Conservation (phyloP, 1,284 basidiomycete species). For the Clitocybe nebularis region DNA sequence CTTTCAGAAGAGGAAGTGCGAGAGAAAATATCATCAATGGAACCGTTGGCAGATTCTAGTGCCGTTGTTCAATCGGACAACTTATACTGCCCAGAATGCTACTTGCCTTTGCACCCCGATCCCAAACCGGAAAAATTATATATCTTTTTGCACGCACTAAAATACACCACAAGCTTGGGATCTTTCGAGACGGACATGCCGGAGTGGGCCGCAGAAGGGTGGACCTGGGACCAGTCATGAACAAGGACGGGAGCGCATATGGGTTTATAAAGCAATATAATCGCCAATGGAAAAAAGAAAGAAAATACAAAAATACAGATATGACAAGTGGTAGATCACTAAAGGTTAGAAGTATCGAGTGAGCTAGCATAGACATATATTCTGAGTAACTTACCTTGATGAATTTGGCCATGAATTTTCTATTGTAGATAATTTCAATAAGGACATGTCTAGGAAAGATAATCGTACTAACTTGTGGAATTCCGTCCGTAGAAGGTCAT, state of each 20-base stretch:
- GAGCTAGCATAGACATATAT: not conserved
- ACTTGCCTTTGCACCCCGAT: constrained; percentile 86
- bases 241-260: no score
- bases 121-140: constrained; percentile 87
- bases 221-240: constrained; percentile 49
- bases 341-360: not conserved
- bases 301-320: not conserved
- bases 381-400: constrained; percentile 51
- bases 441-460: constrained; percentile 3
- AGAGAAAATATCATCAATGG: constrained; percentile 33
- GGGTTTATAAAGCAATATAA: no score
- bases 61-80: constrained; percentile 30
- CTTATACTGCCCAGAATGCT: constrained; percentile 82
- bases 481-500: constrained; percentile 88
- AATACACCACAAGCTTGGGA: constrained; percentile 76
- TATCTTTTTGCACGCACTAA: constrained; percentile 89
- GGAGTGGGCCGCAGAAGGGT: constrained; percentile 65
- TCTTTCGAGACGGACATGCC: constrained; percentile 74
- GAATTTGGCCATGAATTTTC: constrained; percentile 78
- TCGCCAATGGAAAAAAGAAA: no score
- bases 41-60: constrained; percentile 27
- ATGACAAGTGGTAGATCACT: not conserved
- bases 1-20: constrained; percentile 43
- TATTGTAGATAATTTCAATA: constrained; percentile 23
- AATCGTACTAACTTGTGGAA: constrained; percentile 76